Base-by-base conservation (phyloP, 352 stramenopile species). In the Globisporangium rhizosaccharum region DNA sequence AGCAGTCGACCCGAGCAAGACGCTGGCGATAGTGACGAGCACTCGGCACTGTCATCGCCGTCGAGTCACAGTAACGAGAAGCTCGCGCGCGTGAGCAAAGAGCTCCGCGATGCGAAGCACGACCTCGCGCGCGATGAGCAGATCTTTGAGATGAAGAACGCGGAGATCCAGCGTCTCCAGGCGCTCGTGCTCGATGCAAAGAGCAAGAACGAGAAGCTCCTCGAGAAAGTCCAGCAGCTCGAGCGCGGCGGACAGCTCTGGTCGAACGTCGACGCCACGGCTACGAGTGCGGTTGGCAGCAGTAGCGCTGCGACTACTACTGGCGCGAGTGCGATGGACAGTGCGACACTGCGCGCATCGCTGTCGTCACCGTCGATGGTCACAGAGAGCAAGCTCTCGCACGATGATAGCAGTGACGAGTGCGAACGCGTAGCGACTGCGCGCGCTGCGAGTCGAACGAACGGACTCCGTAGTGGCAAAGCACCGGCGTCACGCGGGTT, bases 131-230 rank as follows among this genome's bases (percentile, higher is more conserved):
- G 80, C 50, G 82, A 94, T 49, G 82, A 91, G 30, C 75, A 94
- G 61, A 92, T 94, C 54, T 94, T 94, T 53, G 80, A 91, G 56
- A 87, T 90, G 73, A 92, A 94, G 44, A 91, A 89, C 52, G 44
- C 63, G 1, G 82, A 94, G 41, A 86, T 94, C 36, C 70, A 91
- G 41, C 63, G 67, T 26, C 51, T 91, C 2, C 85, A 94, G 46
- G 61, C 61, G 0, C 68, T 85, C 14, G 49, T 92, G 10, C 57
- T 71, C 2, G 72, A 88, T 33, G 80, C 82, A 25, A 90, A 94
- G 36, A 59, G 64, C 5, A 88, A 88, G 58, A 87, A 92, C n/a
- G 78, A 90, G 5, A 85, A 83, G 17, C 69, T 92, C 2, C 76
- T 89, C 9, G 49, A 82, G 30, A 71, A 80, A 8, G 83, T 92